A percentile compares a stretch with the other conserved stretches of the same genome.
Conservation (phyloP, 2,329 filamentous ascomycete genomes). For the Xylariaceae sp. region DNA sequence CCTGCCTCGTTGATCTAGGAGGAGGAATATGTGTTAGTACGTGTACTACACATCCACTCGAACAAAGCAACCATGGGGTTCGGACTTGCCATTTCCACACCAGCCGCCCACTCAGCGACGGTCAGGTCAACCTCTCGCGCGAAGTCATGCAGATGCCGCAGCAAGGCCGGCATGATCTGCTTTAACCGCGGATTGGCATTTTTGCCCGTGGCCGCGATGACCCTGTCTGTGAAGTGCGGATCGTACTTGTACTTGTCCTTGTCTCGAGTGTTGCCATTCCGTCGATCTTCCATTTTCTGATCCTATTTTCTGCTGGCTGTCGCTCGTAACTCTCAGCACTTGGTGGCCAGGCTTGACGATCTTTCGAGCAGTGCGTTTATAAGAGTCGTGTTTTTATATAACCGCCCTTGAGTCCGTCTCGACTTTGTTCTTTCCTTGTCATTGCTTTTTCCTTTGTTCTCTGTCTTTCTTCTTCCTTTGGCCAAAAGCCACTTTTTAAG, state of each 20-base stretch:
- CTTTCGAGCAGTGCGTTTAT: too few relatives aligned
- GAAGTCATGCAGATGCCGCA: constrained; percentile 76
- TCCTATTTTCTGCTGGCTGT: too few relatives aligned
- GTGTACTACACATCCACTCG: not conserved
- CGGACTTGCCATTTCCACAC: constrained; percentile 53
- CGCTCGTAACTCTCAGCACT: too few relatives aligned
- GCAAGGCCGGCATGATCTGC: constrained; percentile 61
- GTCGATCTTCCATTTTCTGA: not conserved
- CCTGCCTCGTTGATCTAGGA: constrained; percentile 59
- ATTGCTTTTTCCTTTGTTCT: too few relatives aligned
- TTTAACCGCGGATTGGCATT: constrained; percentile 63
- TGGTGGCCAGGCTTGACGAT: too few relatives aligned
- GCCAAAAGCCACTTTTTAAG: too few relatives aligned
- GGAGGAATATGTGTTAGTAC: not conserved
- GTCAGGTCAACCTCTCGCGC: constrained; percentile 74
- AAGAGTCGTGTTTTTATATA: too few relatives aligned
- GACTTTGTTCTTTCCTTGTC: too few relatives aligned
- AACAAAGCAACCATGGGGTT: too few relatives aligned
- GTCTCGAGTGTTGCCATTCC: not conserved
- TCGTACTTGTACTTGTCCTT: constrained; percentile 6
- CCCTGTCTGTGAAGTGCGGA: constrained; percentile 60
- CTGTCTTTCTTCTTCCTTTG: too few relatives aligned
- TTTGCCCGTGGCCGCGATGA: constrained; percentile 70
- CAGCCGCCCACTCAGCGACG: constrained; percentile 72
- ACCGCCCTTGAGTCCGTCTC: too few relatives aligned